phyloP scores from a whole-genome alignment of 306 rosid genomes.

The Leucaena leucocephala region DNA sequence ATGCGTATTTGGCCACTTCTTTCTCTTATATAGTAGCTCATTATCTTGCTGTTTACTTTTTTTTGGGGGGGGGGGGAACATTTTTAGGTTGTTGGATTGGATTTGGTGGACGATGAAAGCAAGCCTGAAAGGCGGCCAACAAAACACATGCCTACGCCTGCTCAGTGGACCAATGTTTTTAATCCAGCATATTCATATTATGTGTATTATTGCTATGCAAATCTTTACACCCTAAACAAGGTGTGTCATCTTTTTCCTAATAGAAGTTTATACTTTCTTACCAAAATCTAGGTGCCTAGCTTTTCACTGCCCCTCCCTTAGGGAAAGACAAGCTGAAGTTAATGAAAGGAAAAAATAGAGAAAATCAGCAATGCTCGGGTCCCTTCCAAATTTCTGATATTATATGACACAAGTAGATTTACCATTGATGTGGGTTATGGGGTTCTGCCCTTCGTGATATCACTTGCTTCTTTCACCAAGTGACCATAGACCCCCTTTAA shows the following conservation, averaged over 20 bases:
- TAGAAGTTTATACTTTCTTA: background rate
- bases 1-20: slow-evolving; percentile 6
- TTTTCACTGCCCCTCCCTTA: background rate
- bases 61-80: background rate
- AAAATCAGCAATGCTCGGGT: background rate
- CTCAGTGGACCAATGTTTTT: slow-evolving; percentile 93
- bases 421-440: slow-evolving; percentile 15
- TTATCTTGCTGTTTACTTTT: slow-evolving; percentile 15
- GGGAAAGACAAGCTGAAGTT: background rate
- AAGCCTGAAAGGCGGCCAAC: slow-evolving; percentile 99
- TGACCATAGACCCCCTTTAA: background rate
- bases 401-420: background rate
- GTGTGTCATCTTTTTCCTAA: slow-evolving; percentile 44
- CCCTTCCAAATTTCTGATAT: background rate
- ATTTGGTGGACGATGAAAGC: slow-evolving; percentile 96
- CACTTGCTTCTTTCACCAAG: slow-evolving; percentile 11
- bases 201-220: slow-evolving; percentile 94
- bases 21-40: background rate
- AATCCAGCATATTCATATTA: slow-evolving; percentile 97
- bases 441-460: slow-evolving; percentile 3
- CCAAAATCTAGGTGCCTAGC: slow-evolving; percentile 8
- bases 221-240: slow-evolving; percentile 92
- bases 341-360: background rate
- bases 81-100: slow-evolving; percentile 89
- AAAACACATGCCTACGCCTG: slow-evolving; percentile 98